Evolutionary conservation across 2,329 filamentous ascomycete genomes (phyloP).

Genomic region (Emmonsia crescens): DNA sequence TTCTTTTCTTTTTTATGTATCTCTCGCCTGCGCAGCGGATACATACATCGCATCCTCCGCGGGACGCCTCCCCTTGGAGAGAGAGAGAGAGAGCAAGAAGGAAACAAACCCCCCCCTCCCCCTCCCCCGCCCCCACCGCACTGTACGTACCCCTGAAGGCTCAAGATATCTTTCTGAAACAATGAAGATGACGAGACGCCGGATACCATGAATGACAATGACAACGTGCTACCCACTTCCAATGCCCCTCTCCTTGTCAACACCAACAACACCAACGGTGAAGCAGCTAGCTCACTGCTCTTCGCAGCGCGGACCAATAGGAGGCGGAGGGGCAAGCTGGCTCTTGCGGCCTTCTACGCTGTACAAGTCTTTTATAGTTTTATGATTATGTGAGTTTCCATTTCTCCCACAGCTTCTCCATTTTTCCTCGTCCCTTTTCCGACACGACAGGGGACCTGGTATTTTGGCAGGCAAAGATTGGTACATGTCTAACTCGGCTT

Average conservation of each 20-base stretch:
- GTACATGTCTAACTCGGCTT: no score
- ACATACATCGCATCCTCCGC: neutral
- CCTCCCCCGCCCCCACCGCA: neutral
- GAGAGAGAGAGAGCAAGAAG: neutral
- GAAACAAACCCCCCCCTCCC: neutral
- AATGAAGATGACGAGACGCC: constrained; percentile 5
- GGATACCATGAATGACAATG: constrained; percentile 13
- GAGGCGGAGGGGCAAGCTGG: constrained; percentile 58
- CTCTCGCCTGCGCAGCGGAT: neutral
- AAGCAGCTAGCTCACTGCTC: constrained; percentile 57
- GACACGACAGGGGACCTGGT: neutral
- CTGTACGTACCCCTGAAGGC: neutral
- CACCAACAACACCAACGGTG: constrained; percentile 2
- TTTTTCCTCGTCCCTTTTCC: neutral
- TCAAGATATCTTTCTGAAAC: constrained; percentile 1
- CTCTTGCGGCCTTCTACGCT: constrained; percentile 77
- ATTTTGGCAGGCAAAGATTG: neutral
- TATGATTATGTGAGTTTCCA: constrained; percentile 83
- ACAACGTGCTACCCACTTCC: constrained; percentile 2
- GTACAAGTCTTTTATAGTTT: constrained; percentile 97
- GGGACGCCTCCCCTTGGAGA: neutral
- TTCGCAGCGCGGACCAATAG: constrained; percentile 57
- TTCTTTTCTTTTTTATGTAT: neutral
- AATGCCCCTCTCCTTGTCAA: constrained; percentile 7
- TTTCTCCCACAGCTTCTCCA: neutral